phyloP scores from a whole-genome alignment of 2,329 filamentous ascomycete genomes.

The Torrubiellomyces zombiae region DNA sequence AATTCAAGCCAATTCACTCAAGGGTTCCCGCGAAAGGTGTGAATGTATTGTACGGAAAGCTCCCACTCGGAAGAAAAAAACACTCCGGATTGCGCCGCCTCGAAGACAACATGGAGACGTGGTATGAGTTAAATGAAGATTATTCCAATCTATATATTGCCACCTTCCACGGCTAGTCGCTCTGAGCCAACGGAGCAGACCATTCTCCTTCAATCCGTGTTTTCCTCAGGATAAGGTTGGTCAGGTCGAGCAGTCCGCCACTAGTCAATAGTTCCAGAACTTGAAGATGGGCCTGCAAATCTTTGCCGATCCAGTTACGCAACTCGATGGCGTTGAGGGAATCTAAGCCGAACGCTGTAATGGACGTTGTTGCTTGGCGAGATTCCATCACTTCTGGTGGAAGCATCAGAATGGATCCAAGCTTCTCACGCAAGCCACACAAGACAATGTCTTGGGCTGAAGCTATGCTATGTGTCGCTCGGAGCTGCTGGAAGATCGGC shows the following conservation, averaged over 20 bases:
- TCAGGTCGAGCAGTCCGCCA: slow-evolving; percentile 18
- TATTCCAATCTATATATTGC: no score
- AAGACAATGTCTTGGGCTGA: slow-evolving; percentile 11
- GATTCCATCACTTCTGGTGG: slow-evolving; percentile 9
- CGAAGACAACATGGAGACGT: no score
- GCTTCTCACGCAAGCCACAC: slow-evolving; percentile 10
- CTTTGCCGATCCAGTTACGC: slow-evolving; percentile 33
- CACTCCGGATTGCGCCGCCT: no score
- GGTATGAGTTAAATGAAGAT: no score
- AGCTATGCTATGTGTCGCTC: slow-evolving; percentile 4
- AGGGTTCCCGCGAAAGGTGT: no score
- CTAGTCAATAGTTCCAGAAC: slow-evolving; percentile 37
- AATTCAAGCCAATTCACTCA: no score
- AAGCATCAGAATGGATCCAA: slow-evolving; percentile 19
- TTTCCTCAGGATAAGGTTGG: slow-evolving; percentile 11
- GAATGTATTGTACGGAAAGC: no score
- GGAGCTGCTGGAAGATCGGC: no score
- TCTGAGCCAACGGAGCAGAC: no score
- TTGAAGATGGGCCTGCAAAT: slow-evolving; percentile 26
- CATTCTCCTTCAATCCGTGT: slow-evolving; percentile 9
- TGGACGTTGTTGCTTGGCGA: slow-evolving; percentile 7
- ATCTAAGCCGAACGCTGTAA: slow-evolving; percentile 20
- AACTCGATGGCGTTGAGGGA: slow-evolving; percentile 34
- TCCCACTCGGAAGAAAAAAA: no score
- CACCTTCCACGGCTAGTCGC: no score